A percentile compares a stretch with the other conserved stretches of the same genome.
phyloP scores from a whole-genome alignment of 441 rosid genomes.

The Melastoma candidum region DNA sequence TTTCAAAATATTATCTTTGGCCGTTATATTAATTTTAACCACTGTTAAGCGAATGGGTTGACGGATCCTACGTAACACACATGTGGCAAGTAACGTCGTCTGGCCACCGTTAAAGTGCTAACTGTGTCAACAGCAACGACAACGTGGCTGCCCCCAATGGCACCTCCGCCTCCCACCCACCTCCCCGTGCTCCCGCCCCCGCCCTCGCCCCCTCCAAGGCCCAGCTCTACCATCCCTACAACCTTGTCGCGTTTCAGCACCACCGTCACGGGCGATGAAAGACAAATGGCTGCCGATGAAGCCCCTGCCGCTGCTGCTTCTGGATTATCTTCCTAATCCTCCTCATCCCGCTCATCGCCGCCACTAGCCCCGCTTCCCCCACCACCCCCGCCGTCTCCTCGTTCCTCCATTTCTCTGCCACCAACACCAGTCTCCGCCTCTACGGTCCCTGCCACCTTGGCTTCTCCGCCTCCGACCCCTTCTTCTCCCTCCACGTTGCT shows the following conservation, averaged over 20 bases:
- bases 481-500: too few relatives aligned
- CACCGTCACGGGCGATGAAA: conserved; percentile 9
- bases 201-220: conserved; percentile 2
- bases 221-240: conserved; percentile 21
- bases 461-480: too few relatives aligned
- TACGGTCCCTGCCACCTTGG: too few relatives aligned
- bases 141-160: too few relatives aligned
- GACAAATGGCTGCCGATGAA: conserved; percentile 15
- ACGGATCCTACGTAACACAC: too few relatives aligned
- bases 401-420: conserved; percentile 19
- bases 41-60: too few relatives aligned
- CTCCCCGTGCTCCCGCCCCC: not conserved
- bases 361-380: conserved; percentile 37
- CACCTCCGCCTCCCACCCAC: conserved; percentile 8
- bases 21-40: too few relatives aligned
- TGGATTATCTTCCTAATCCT: conserved; percentile 12
- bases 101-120: too few relatives aligned
- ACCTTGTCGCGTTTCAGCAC: conserved; percentile 12
- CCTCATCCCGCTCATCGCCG: conserved; percentile 6
- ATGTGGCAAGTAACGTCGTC: too few relatives aligned
- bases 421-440: too few relatives aligned
- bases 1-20: too few relatives aligned
- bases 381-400: conserved; percentile 26
- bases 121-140: too few relatives aligned
- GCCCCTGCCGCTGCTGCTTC: conserved; percentile 17